These are phyloP conservation scores for Coprinopsis strossmayeri DNA, from an alignment of 768 basidiomycete genomes.

Conservation along the genomic window DNA sequence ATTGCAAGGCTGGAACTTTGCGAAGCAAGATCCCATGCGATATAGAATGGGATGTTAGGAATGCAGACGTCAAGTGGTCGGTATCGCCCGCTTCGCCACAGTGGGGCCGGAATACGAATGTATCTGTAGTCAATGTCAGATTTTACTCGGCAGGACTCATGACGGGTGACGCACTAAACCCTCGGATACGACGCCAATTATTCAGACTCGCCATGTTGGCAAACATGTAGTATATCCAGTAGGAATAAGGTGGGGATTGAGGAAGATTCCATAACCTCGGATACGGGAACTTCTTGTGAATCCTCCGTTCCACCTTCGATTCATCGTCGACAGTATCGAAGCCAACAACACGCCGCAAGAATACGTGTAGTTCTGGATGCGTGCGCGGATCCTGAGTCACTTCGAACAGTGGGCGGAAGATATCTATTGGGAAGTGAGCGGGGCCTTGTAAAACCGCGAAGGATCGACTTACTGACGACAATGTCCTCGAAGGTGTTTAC, in stretches of 20 bases:
- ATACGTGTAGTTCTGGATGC: constrained; percentile 92
- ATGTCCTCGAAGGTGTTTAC: constrained; percentile 88
- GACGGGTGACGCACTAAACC: constrained; percentile 69
- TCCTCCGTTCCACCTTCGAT: constrained; percentile 85
- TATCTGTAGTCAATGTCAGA: constrained; percentile 45
- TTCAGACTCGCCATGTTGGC: constrained; percentile 95
- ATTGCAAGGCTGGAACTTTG: constrained; percentile 95
- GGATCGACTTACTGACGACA: constrained; percentile 61
- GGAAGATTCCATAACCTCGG: constrained; percentile 84
- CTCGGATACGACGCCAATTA: constrained; percentile 79
- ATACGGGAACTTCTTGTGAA: constrained; percentile 91
- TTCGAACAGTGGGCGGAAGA: constrained; percentile 92
- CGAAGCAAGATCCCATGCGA: constrained; percentile 98
- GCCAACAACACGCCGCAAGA: constrained; percentile 91
- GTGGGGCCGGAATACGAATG: constrained; percentile 95
- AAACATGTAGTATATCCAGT: constrained; percentile 98
- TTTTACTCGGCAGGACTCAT: background rate
- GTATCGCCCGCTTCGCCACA: constrained; percentile 98
- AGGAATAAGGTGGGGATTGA: constrained; percentile 91
- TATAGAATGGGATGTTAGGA: constrained; percentile 94
- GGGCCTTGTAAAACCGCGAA: no score
- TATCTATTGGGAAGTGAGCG: constrained; percentile 68
- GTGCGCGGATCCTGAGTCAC: constrained; percentile 86
- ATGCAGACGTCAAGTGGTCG: constrained; percentile 94
- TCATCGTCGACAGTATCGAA: constrained; percentile 99